Evolutionary conservation across 768 basidiomycete species (phyloP).

Genomic region (Multifurca ochricompacta): DNA sequence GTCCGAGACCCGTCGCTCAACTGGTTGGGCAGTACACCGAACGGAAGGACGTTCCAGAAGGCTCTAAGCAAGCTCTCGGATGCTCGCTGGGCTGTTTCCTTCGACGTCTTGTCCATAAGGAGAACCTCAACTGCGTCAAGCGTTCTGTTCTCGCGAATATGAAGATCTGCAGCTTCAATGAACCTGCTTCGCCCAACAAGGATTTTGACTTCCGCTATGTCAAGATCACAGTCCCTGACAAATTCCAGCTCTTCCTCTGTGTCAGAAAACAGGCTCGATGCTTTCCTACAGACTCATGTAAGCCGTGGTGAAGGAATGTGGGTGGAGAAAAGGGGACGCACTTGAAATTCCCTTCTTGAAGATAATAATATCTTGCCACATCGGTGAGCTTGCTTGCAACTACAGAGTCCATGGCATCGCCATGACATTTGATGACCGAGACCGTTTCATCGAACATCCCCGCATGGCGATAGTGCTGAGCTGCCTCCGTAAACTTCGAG

Average conservation of each 20-base stretch:
- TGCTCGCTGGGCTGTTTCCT: slow-evolving; percentile 30
- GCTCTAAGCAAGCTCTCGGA: slow-evolving; percentile 35
- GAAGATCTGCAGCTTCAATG: slow-evolving; percentile 47
- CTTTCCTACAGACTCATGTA: slow-evolving; percentile 32
- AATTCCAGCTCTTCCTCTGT: slow-evolving; percentile 51
- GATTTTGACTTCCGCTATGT: slow-evolving; percentile 40
- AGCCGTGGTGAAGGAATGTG: background rate
- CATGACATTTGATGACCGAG: slow-evolving; percentile 32
- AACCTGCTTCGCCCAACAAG: slow-evolving; percentile 36
- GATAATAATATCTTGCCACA: slow-evolving; percentile 40
- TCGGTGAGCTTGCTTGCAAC: slow-evolving; percentile 32
- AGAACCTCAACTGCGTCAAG: slow-evolving; percentile 41
- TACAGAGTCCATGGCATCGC: slow-evolving; percentile 27
- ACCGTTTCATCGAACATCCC: slow-evolving; percentile 46
- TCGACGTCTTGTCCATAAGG: slow-evolving; percentile 29
- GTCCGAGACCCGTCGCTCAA: background rate
- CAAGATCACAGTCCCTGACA: slow-evolving; percentile 45
- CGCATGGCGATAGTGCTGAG: slow-evolving; percentile 38
- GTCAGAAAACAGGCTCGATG: slow-evolving; percentile 39
- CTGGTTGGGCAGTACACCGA: slow-evolving; percentile 21
- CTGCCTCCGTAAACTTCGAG: slow-evolving; percentile 35
- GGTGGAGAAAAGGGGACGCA: slow-evolving; percentile 22
- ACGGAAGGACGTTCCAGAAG: slow-evolving; percentile 41
- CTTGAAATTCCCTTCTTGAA: slow-evolving; percentile 33
- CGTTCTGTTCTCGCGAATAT: slow-evolving; percentile 34